phyloP scores from a whole-genome alignment of 805 yeast species.

The Yamadazyma insecticola region DNA sequence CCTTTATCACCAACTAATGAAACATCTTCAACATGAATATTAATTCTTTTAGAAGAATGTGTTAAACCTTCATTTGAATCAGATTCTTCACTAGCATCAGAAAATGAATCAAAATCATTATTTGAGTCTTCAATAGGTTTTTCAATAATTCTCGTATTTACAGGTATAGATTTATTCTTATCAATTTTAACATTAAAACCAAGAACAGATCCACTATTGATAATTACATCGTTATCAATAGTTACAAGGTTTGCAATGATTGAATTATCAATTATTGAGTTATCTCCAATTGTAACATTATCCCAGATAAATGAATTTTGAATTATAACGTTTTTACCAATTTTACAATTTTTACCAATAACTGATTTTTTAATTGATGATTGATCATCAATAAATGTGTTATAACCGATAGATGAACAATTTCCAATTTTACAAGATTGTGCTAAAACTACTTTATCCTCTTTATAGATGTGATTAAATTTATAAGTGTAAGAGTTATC shows the following conservation, averaged over 20 bases:
- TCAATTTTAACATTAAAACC: slow-evolving; percentile 73
- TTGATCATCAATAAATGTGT: slow-evolving; percentile 72
- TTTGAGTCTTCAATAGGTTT: slow-evolving; percentile 34
- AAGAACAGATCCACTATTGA: slow-evolving; percentile 71
- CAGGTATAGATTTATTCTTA: slow-evolving; percentile 43
- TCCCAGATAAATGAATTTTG: slow-evolving; percentile 86
- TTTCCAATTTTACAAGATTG: slow-evolving; percentile 86
- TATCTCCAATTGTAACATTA: slow-evolving; percentile 66
- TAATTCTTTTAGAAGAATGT: slow-evolving; percentile 3
- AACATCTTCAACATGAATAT: slow-evolving; percentile 31
- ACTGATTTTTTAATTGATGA: slow-evolving; percentile 63
- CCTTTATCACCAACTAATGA: slow-evolving; percentile 48
- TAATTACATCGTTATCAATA: slow-evolving; percentile 46
- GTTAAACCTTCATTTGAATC: slow-evolving; percentile 10
- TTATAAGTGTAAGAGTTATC: slow-evolving; percentile 76
- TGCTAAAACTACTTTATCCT: slow-evolving; percentile 80
- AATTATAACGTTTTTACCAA: slow-evolving; percentile 73
- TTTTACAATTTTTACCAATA: slow-evolving; percentile 80
- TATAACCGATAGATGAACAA: slow-evolving; percentile 77
- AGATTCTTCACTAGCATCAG: slow-evolving; percentile 21
- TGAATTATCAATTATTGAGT: slow-evolving; percentile 52
- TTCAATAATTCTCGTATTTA: slow-evolving; percentile 50
- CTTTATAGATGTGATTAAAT: slow-evolving; percentile 84
- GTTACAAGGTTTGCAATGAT: slow-evolving; percentile 65
- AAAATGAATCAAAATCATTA: slow-evolving; percentile 18